A percentile compares a stretch with the other conserved stretches of the same genome.
Conservation (phyloP, 495 filamentous ascomycete species). For the Podospora anserina region DNA sequence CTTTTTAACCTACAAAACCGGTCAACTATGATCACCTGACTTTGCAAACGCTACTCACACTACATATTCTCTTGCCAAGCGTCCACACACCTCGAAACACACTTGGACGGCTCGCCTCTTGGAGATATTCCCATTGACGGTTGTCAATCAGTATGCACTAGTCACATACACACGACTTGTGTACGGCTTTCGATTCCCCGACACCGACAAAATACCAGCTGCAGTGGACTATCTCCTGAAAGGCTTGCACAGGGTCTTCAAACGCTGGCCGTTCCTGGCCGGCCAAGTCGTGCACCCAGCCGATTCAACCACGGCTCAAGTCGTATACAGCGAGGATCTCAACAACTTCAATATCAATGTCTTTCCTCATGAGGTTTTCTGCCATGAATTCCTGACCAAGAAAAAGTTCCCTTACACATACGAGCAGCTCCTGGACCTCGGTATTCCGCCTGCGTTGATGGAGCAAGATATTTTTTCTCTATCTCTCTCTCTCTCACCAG, state of each 20-base stretch:
- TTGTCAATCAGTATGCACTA: not conserved
- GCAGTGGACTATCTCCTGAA: not conserved
- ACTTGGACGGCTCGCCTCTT: not conserved
- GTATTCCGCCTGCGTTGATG: not conserved
- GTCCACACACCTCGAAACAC: not conserved
- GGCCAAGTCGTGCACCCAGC: not conserved
- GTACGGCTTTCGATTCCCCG: not conserved
- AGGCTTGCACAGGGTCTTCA: not conserved
- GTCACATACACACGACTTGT: not conserved
- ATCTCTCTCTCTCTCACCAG: not conserved
- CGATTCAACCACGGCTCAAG: not conserved
- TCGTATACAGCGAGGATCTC: not conserved
- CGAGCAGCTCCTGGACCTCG: not conserved
- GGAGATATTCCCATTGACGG: not conserved
- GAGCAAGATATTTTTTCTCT: not conserved
- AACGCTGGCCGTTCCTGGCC: not conserved
- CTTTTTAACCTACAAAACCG: too few relatives aligned
- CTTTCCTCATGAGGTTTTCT: not conserved
- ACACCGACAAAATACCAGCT: not conserved
- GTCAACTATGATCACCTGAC: too few relatives aligned
- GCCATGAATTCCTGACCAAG: not conserved
- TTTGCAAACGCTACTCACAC: not conserved
- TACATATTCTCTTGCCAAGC: not conserved
- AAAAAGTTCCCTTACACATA: not conserved
- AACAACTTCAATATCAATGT: not conserved